Evolutionary conservation across 371 early-diverging fungal genomes (phyloP).

Genomic region (Mortierella sp.): DNA sequence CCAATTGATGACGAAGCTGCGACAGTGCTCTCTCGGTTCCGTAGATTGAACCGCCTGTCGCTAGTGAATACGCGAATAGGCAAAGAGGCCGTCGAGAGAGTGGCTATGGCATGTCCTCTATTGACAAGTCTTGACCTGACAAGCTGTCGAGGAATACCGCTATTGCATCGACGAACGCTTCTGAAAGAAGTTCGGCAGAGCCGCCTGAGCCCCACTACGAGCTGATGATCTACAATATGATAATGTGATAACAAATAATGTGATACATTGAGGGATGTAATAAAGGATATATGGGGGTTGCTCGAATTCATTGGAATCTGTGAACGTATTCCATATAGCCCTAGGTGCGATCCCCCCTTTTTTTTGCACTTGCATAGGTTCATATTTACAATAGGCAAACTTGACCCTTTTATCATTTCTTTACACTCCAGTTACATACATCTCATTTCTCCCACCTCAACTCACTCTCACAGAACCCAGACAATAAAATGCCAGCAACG

Average conservation of each 20-base stretch:
- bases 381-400: too few species aligned
- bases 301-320: neutral
- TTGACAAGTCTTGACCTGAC: constrained; percentile 39
- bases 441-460: neutral
- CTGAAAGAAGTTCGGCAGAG: constrained; percentile 23
- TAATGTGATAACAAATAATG: neutral
- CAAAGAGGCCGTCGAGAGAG: constrained; percentile 29
- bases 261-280: neutral
- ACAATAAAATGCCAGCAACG: neutral
- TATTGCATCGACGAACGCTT: constrained; percentile 33
- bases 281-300: too few species aligned
- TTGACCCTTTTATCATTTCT: too few species aligned
- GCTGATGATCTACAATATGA: neutral
- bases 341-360: neutral
- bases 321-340: neutral
- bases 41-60: constrained; percentile 32
- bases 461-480: neutral
- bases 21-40: constrained; percentile 16
- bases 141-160: constrained; percentile 40
- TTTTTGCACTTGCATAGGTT: too few species aligned
- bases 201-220: neutral
- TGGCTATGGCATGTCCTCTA: constrained; percentile 17
- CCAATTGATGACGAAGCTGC: constrained; percentile 20
- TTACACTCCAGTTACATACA: too few species aligned
- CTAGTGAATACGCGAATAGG: constrained; percentile 32